These are phyloP conservation scores for Ascochyta koolunga DNA, from an alignment of 2,329 filamentous ascomycete species.

Conservation along the genomic window DNA sequence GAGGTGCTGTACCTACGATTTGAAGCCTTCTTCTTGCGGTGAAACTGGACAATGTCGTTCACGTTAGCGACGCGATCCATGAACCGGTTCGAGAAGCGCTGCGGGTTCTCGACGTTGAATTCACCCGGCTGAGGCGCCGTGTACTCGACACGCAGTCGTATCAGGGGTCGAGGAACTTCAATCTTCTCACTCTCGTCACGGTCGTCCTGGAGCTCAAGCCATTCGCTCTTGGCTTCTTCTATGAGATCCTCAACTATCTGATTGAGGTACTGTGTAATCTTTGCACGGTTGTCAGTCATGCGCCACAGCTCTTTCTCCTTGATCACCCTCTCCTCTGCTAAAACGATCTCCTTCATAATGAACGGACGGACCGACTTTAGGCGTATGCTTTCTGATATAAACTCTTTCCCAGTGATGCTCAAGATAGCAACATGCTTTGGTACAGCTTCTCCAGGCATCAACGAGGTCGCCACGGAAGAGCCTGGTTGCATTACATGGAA, in stretches of 20 bases:
- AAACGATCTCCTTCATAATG: constrained; percentile 79
- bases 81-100: constrained; percentile 93
- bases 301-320: constrained; percentile 77
- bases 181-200: constrained; percentile 60
- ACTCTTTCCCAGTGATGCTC: constrained; percentile 81
- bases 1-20: constrained; percentile 30
- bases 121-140: constrained; percentile 81
- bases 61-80: constrained; percentile 89
- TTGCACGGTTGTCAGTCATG: constrained; percentile 80
- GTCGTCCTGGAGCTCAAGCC: constrained; percentile 72
- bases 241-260: constrained; percentile 85
- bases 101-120: constrained; percentile 93
- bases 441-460: constrained; percentile 87
- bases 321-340: constrained; percentile 77
- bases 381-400: constrained; percentile 78
- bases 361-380: constrained; percentile 91
- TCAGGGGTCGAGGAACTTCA: constrained; percentile 77
- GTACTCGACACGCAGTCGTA: constrained; percentile 90
- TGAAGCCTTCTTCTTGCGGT: constrained; percentile 78
- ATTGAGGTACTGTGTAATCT: constrained; percentile 79
- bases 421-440: constrained; percentile 89
- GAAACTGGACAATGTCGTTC: constrained; percentile 91
- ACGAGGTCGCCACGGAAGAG: constrained; percentile 91
- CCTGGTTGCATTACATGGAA: constrained; percentile 98
- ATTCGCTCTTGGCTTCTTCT: constrained; percentile 78